These are phyloP conservation scores for Onygenales sp. DNA, from an alignment of 2,329 filamentous ascomycete genomes.

Conservation along the genomic window DNA sequence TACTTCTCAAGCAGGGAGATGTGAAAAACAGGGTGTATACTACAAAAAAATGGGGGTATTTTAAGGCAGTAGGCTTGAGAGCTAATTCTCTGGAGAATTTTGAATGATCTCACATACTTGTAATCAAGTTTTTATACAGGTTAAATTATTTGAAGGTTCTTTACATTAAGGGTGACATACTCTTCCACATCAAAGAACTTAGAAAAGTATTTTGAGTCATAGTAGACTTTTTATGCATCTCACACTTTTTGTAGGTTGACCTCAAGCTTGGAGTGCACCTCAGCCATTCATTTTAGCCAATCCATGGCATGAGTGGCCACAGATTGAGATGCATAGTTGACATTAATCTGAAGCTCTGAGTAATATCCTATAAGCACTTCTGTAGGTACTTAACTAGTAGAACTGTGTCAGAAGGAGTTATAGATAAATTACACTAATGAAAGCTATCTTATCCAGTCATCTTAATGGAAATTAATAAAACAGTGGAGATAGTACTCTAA, in stretches of 20 bases:
- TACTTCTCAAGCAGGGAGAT: not conserved
- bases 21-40: not conserved
- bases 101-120: too few species aligned
- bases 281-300: too few species aligned
- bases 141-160: too few species aligned
- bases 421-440: conserved; percentile 9
- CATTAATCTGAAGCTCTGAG: not conserved
- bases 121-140: too few species aligned
- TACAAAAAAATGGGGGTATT: not conserved
- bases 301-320: too few species aligned
- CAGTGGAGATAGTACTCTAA: not conserved
- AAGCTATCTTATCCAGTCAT: conserved; percentile 10
- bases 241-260: not conserved
- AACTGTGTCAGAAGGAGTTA: conserved; percentile 5
- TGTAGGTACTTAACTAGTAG: not conserved
- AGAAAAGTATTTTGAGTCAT: not conserved
- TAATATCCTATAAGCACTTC: not conserved
- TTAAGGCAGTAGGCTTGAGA: not conserved
- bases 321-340: too few species aligned
- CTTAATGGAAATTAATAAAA: conserved; percentile 2
- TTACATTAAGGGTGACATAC: not conserved
- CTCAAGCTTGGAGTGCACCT: not conserved
- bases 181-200: not conserved
- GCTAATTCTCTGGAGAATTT: too few species aligned
- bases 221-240: not conserved